Conservation (phyloP, 331 rosid genomes). For the Malus hybrid region DNA sequence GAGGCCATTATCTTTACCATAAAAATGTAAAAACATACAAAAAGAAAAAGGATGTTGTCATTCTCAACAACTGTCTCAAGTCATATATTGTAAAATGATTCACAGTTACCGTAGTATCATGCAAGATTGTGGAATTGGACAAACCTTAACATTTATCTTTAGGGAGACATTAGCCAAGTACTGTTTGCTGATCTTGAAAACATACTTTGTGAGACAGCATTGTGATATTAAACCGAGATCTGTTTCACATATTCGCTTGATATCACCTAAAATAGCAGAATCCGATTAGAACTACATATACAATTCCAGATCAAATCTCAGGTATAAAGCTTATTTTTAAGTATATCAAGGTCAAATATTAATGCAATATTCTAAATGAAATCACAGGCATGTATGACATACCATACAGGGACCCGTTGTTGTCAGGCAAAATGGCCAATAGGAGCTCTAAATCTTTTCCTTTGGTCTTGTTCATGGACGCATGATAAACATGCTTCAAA, state of each 20-base stretch:
- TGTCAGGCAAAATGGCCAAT: slow-evolving; percentile 90
- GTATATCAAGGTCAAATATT: slow-evolving; percentile 1
- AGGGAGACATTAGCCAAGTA: slow-evolving; percentile 88
- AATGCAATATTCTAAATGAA: too few species aligned
- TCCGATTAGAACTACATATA: background rate
- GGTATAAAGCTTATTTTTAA: background rate
- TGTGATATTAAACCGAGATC: slow-evolving; percentile 88
- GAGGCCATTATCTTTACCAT: background rate
- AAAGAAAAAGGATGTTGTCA: background rate
- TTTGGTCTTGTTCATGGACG: slow-evolving; percentile 72
- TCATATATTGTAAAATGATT: background rate
- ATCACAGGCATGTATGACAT: slow-evolving; percentile 1
- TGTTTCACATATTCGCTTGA: slow-evolving; percentile 90
- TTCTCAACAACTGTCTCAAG: background rate
- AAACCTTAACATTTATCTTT: slow-evolving; percentile 96
- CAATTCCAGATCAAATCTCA: background rate
- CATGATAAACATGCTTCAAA: slow-evolving; percentile 80
- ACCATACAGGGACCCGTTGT: slow-evolving; percentile 92
- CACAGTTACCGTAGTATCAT: background rate
- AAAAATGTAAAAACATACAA: background rate
- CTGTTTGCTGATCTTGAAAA: slow-evolving; percentile 83
- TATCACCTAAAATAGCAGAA: slow-evolving; percentile 59
- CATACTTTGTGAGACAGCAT: slow-evolving; percentile 95
- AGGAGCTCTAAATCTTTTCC: slow-evolving; percentile 93
- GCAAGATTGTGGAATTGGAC: slow-evolving; percentile 5